These are phyloP conservation scores for Fusarium torulosum DNA, from an alignment of 2,329 filamentous ascomycete genomes.

Conservation along the genomic window DNA sequence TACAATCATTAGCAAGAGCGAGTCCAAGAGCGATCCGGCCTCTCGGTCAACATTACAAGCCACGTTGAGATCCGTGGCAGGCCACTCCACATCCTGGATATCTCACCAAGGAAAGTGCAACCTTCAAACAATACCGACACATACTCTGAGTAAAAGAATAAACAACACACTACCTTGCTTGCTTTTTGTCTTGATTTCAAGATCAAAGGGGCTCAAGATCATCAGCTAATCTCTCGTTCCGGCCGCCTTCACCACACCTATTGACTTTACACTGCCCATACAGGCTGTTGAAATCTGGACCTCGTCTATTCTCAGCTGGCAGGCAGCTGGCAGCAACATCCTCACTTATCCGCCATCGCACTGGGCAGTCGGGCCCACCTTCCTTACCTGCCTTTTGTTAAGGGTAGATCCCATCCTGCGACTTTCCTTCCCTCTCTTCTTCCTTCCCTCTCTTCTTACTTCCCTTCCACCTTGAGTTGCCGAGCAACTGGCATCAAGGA, in stretches of 20 bases:
- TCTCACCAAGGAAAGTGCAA: background rate
- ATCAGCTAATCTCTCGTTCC: background rate
- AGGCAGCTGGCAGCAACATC: conserved; percentile 8
- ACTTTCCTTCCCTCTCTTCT: background rate
- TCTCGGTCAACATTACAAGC: no score
- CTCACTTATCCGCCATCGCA: background rate
- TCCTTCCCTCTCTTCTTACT: background rate
- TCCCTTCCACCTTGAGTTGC: background rate
- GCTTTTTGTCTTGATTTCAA: background rate
- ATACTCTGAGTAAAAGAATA: background rate
- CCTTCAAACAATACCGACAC: background rate
- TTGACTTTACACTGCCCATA: background rate
- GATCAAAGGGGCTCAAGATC: background rate
- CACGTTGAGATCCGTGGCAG: background rate
- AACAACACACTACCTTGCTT: background rate
- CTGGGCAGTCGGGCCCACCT: background rate
- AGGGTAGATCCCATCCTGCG: background rate
- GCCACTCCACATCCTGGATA: background rate
- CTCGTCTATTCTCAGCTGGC: conserved; percentile 2
- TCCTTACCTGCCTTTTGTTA: background rate
- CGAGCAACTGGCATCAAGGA: background rate
- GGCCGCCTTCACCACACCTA: background rate
- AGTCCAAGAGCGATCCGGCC: no score
- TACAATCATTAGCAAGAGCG: background rate
- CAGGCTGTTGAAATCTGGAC: background rate